Conservation (phyloP, 2,329 filamentous ascomycete genomes). For the Botrytis paeoniae region DNA sequence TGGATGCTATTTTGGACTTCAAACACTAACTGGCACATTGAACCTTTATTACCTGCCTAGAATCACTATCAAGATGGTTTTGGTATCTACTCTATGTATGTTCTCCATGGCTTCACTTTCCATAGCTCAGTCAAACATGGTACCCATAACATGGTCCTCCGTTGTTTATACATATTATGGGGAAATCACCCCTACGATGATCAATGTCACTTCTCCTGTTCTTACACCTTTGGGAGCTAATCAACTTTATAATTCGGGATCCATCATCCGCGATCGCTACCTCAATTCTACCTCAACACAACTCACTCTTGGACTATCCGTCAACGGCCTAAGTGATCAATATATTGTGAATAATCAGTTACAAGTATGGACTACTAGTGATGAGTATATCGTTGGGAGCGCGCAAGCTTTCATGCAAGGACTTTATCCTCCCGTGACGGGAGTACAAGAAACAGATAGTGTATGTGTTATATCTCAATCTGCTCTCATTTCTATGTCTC, state of each 20-base stretch:
- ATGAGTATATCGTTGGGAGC: slow-evolving; percentile 58
- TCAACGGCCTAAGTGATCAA: background rate
- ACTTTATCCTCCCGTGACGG: slow-evolving; percentile 65
- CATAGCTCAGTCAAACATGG: slow-evolving; percentile 16
- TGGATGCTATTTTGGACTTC: background rate
- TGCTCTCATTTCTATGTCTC: background rate
- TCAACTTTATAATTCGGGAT: slow-evolving; percentile 50
- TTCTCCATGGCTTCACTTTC: slow-evolving; percentile 22
- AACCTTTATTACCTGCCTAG: background rate
- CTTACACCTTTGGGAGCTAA: slow-evolving; percentile 54
- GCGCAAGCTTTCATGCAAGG: slow-evolving; percentile 79
- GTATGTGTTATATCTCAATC: background rate
- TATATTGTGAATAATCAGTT: slow-evolving; percentile 33
- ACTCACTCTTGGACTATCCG: slow-evolving; percentile 35
- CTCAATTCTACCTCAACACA: slow-evolving; percentile 37
- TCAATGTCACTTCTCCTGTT: slow-evolving; percentile 33
- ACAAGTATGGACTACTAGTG: slow-evolving; percentile 42
- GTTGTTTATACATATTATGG: slow-evolving; percentile 44
- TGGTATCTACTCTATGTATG: slow-evolving; percentile 18
- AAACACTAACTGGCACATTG: background rate
- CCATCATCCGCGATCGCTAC: slow-evolving; percentile 50
- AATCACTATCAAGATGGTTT: background rate
- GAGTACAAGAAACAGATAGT: background rate
- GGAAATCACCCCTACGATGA: slow-evolving; percentile 48
- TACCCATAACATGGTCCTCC: slow-evolving; percentile 31